These are phyloP conservation scores for Termitomyces sp. DNA, from an alignment of 768 basidiomycete species.

Conservation along the genomic window DNA sequence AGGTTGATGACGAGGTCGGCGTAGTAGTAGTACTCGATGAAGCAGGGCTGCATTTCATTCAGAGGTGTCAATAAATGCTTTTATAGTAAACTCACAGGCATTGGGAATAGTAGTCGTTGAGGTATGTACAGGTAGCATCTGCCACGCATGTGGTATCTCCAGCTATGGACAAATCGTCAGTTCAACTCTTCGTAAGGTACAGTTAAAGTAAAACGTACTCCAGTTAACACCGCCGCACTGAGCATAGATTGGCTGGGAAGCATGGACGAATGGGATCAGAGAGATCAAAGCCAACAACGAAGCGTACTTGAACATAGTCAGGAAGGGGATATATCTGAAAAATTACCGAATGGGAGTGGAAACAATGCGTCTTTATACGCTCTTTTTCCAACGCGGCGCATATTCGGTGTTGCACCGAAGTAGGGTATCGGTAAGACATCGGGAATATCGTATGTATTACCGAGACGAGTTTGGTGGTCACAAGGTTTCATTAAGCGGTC, in stretches of 20 bases:
- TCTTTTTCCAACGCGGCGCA: slow-evolving; percentile 10
- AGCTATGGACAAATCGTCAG: slow-evolving; percentile 15
- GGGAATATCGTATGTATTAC: slow-evolving; percentile 14
- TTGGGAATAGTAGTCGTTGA: slow-evolving; percentile 35
- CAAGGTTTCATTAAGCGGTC: slow-evolving; percentile 23
- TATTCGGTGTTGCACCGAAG: slow-evolving; percentile 34
- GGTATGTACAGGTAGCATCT: slow-evolving; percentile 25
- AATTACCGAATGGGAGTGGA: slow-evolving; percentile 6
- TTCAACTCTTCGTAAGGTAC: background rate
- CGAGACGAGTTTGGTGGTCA: slow-evolving; percentile 15
- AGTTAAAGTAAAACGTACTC: slow-evolving; percentile 27
- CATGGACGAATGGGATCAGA: slow-evolving; percentile 38
- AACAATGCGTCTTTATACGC: slow-evolving; percentile 10
- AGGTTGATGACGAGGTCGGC: background rate
- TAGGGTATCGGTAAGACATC: slow-evolving; percentile 21
- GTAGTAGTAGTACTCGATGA: slow-evolving; percentile 13
- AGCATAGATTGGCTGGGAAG: slow-evolving; percentile 36
- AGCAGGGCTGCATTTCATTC: slow-evolving; percentile 9
- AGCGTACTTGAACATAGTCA: slow-evolving; percentile 41
- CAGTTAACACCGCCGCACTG: slow-evolving; percentile 52
- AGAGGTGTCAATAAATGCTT: background rate
- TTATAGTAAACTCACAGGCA: slow-evolving; percentile 26
- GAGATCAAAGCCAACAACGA: slow-evolving; percentile 36
- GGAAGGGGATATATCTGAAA: background rate
- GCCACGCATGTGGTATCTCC: slow-evolving; percentile 35